Percentiles rank a stretch among this genome's conserved stretches.
Conservation (phyloP, 2,329 filamentous ascomycete species). For the Colletotrichum viniferum region DNA sequence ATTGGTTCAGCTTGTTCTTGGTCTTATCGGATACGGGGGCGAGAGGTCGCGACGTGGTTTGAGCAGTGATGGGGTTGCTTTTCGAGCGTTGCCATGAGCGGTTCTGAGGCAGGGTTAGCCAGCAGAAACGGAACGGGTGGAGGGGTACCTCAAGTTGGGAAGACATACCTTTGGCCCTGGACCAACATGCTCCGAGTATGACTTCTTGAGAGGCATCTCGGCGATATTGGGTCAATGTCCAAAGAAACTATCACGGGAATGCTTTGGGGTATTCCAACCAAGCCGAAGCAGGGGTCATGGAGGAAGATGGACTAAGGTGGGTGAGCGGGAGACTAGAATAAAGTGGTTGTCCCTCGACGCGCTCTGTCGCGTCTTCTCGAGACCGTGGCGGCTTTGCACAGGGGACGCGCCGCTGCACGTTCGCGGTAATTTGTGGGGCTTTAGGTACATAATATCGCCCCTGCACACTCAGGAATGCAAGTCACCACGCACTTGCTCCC, state of each 20-base stretch:
- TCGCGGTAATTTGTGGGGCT: background rate
- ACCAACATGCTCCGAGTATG: slow-evolving; percentile 36
- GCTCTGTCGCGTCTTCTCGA: background rate
- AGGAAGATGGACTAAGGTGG: background rate
- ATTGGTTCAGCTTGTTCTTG: slow-evolving; percentile 63
- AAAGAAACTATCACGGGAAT: slow-evolving; percentile 31
- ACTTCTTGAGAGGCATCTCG: slow-evolving; percentile 42
- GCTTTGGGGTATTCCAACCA: background rate
- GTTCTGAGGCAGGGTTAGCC: slow-evolving; percentile 30
- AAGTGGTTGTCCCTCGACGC: slow-evolving; percentile 19
- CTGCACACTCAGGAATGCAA: background rate
- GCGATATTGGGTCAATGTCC: slow-evolving; percentile 27
- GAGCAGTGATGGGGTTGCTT: slow-evolving; percentile 49
- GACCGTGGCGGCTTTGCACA: background rate
- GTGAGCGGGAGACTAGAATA: background rate
- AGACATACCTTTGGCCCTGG: slow-evolving; percentile 36
- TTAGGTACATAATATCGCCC: background rate
- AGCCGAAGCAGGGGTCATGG: slow-evolving; percentile 3
- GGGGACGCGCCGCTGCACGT: slow-evolving; percentile 11
- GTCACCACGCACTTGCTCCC: background rate
- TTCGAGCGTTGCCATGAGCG: slow-evolving; percentile 58
- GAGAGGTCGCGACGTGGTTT: slow-evolving; percentile 41
- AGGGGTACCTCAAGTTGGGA: background rate
- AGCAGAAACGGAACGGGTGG: slow-evolving; percentile 7
- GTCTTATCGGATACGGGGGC: slow-evolving; percentile 61